phyloP scores from a whole-genome alignment of 495 filamentous ascomycete genomes.

The Daldinia bambusicola region DNA sequence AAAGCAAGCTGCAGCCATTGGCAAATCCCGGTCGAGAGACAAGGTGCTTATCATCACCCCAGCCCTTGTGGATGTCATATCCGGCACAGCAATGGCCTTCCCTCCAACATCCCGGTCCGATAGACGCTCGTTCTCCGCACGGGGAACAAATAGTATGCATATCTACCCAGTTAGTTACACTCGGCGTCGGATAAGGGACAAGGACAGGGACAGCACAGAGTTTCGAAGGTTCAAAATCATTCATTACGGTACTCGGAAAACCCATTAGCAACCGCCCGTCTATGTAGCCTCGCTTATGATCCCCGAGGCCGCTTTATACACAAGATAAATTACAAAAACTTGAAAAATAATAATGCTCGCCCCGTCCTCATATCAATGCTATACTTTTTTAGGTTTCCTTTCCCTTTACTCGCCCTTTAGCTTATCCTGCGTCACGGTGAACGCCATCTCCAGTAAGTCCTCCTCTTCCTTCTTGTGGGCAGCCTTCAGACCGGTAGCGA shows the following conservation, averaged over 20 bases:
- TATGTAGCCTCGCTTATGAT: slow-evolving; percentile 42
- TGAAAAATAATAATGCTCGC: slow-evolving; percentile 29
- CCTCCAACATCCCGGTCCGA: slow-evolving; percentile 17
- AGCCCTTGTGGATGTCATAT: slow-evolving; percentile 25
- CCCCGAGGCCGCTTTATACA: slow-evolving; percentile 47
- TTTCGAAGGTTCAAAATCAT: slow-evolving; percentile 24
- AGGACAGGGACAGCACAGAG: background rate
- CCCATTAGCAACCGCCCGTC: slow-evolving; percentile 40
- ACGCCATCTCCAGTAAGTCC: slow-evolving; percentile 82
- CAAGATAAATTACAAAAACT: slow-evolving; percentile 47
- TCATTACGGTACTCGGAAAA: slow-evolving; percentile 36
- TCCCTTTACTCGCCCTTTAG: slow-evolving; percentile 72
- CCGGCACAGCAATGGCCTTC: slow-evolving; percentile 10
- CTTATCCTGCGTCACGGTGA: slow-evolving; percentile 70
- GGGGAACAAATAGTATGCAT: slow-evolving; percentile 3
- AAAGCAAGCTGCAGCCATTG: slow-evolving; percentile 33
- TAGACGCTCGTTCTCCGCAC: slow-evolving; percentile 16
- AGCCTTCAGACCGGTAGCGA: slow-evolving; percentile 91
- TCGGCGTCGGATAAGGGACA: slow-evolving; percentile 1
- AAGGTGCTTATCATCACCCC: slow-evolving; percentile 41
- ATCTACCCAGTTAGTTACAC: slow-evolving; percentile 6
- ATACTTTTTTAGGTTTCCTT: slow-evolving; percentile 13
- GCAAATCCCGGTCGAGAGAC: slow-evolving; percentile 19
- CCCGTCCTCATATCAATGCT: slow-evolving; percentile 32
- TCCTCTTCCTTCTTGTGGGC: slow-evolving; percentile 93